These are phyloP conservation scores for Phytophthora lateralis DNA, from an alignment of 352 stramenopile genomes.

Conservation along the genomic window DNA sequence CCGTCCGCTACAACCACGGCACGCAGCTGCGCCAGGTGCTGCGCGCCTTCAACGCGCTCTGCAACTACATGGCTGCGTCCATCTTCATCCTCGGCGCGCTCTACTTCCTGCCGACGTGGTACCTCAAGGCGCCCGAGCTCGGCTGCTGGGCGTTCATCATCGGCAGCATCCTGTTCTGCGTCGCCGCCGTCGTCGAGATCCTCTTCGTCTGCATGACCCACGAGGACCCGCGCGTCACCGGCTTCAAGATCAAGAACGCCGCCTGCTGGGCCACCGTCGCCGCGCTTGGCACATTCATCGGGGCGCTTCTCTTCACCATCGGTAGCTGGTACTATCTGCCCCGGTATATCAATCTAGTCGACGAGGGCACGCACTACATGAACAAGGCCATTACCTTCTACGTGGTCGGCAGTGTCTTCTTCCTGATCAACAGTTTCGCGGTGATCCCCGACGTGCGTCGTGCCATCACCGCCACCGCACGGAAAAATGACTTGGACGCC, in stretches of 20 bases:
- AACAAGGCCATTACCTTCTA: constrained; percentile 81
- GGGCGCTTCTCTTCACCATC: constrained; percentile 76
- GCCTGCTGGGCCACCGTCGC: constrained; percentile 56
- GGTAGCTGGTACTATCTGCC: constrained; percentile 86
- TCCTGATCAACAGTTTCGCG: constrained; percentile 71
- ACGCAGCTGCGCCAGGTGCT: constrained; percentile 53
- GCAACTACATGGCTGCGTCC: constrained; percentile 69
- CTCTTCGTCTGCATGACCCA: constrained; percentile 70
- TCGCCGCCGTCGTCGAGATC: constrained; percentile 64
- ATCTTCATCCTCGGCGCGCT: constrained; percentile 81
- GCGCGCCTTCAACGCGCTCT: constrained; percentile 62
- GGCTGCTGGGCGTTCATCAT: constrained; percentile 81
- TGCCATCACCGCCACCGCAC: constrained; percentile 40
- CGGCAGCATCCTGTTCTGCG: constrained; percentile 69
- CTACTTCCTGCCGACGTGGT: constrained; percentile 82
- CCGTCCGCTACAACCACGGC: constrained; percentile 62
- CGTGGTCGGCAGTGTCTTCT: constrained; percentile 75
- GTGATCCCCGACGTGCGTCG: constrained; percentile 59
- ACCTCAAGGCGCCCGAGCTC: constrained; percentile 63
- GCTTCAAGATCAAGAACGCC: constrained; percentile 63
- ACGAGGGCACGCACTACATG: constrained; percentile 68
- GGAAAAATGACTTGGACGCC: constrained; percentile 18
- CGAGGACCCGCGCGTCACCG: constrained; percentile 46
- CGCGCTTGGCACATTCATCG: constrained; percentile 61
- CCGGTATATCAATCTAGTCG: constrained; percentile 66